Base-by-base conservation (phyloP, 495 filamentous ascomycete species). In the Physcia stellaris region DNA sequence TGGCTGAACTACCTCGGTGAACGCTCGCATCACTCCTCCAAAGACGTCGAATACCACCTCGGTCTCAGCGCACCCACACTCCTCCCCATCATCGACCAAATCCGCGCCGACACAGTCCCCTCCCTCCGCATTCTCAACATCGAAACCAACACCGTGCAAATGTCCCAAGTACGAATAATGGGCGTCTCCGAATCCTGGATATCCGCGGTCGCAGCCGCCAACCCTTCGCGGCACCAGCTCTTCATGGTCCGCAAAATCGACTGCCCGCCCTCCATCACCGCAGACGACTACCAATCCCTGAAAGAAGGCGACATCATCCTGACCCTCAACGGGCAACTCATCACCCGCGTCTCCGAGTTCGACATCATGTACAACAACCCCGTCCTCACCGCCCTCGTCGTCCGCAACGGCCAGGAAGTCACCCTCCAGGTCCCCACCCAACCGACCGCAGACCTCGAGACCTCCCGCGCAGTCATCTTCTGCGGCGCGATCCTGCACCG, bases 121-220 rank as follows among this genome's bases (percentile, higher is more conserved):
- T 80, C 79, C 41, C 63, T 96, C 16, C 73, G 86, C 13, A 94
- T 96, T 59, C 59, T 99, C 35, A 86, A 86, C 43, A 79, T 94
- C 55, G 90, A 99, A 58, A 86, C 86, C 55, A 85, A 92, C 39
- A 77, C 88, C 26, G 83, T 96, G 22, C 84, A 93, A 50, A 96
- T 99, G 90, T 83, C 77, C 41, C 90, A 96, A 61, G 90, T 80
- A n/a, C 79, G 87, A 19, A 85, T 95, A 43, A 96, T 99, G 92
- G 92, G 92, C 22, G 85, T 95, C 5, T 80, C 80, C 0, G 87
- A 95, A 50, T 80, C 92, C 35, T 95, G 90, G 92, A 94, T 96
- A 47, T 68, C 80, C 45, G 78, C 81, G 58, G 86, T 94, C 17
- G 77, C 87, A 24, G 57, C 73, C 37, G 81, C 86, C 37, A 94